Evolutionary conservation across 441 rosid genomes (phyloP), one percentile per base, ranked within the genome.

Genomic region (Adansonia madagascariensis): DNA sequence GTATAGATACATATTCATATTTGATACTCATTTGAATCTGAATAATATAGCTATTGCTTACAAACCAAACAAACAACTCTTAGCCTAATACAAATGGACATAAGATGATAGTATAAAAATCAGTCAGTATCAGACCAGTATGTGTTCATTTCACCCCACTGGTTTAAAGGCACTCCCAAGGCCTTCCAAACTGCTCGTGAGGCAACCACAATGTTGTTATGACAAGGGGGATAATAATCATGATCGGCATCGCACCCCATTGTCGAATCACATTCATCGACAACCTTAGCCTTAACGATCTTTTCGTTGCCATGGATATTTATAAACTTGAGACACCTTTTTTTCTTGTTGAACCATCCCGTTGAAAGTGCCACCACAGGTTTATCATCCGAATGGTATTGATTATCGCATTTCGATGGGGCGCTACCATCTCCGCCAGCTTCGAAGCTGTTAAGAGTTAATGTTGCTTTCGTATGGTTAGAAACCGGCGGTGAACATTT

Each of bases 401-500:
- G 52, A 22, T 70, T 68, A 20, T 82, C 82, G 11, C 87, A 82
- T 73, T 75, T 83, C 1, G 83, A 84, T 1, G 83, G 83, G 6
- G 67, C 76, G 1, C 73, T 74, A 0, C 46, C 46, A 43, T 43
- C 46, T 6, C 46, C 46, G 1, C 46, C 46, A 1, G 9, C 46
- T 43, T 43, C 75, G 0, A 82, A 85, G 73, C 82, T 80, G 71
- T 78, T 65, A 15, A 82, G 62, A 0, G 84, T 82, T 15, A 80
- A 57, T 22, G 77, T 72, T 14, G 79, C 84, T 35, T 79, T 82
- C 8, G 85, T 78, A 18, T 11, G 60, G 63, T 60, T 55, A 0
- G 79, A 50, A 17, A 82, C 82, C 0, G 75, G 77, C 0, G 83
- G 89, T 1, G 87, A 84, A 60, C 88, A 81, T 31, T 69, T 75